Base-by-base conservation (phyloP, 2,329 filamentous ascomycete genomes). In the Thielaviopsis punctulata region DNA sequence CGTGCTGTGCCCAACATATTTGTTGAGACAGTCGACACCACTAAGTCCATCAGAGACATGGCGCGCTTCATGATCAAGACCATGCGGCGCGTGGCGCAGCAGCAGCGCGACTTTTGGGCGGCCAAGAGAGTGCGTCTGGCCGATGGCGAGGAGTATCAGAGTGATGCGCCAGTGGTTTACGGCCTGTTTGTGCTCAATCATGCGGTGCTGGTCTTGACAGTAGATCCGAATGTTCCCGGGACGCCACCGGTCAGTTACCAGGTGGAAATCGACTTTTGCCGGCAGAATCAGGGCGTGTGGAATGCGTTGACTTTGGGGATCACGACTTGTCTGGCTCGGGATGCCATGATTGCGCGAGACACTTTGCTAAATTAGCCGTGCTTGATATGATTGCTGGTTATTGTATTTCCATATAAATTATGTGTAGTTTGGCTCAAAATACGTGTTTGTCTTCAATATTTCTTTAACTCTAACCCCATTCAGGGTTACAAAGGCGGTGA, bases 221-320 rank as follows among this genome's bases (percentile, higher is more conserved):
- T 61, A 6, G 68, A 71, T 52, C 62, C 69, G 0, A 59, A 65
- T 19, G 65, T 64, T 48, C 65, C 60, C 2, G 58, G 63, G 1
- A 45, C 60, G 3, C 63, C 62, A n/a, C 63, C 65, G 49, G 62
- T 70, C 27, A 70, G 66, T 56, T 70, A 66, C 51, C 69, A 70
- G 45, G 63, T 69, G n/a, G 65, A 68, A 45, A 59, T 65, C 21
- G 61, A 68, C 45, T 69, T 71, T 45, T 60, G 62, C 49, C 63
- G 69, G 44, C 59, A 59, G 10, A 59, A 63, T 18, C 68, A 70
- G 57, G 65, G 67, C 50, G 62, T 71, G 21, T 71, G 69, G 69
- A 70, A 71, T 56, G 69, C 67, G 1, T 57, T 71, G 36, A 70
- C 69, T 3, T 51, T 69, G 9, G 69, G 67, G 8, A 61, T 68